Conservation (phyloP, 495 filamentous ascomycete genomes). For the Aspergillus affinis region DNA sequence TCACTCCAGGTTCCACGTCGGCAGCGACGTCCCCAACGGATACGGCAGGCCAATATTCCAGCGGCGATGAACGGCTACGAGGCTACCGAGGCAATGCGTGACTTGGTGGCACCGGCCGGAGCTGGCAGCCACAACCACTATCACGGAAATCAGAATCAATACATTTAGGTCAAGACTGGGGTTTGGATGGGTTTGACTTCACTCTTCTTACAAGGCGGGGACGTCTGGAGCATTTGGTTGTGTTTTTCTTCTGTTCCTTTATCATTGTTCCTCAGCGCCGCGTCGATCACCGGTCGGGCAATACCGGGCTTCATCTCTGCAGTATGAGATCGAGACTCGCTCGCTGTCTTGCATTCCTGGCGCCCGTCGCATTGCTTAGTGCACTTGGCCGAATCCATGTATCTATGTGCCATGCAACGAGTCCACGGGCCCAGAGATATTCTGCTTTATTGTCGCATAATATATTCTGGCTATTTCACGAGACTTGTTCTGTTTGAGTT, state of each 20-base stretch:
- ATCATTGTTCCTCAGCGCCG: background rate
- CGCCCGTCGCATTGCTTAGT: constrained; percentile 12
- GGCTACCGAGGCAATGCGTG: constrained; percentile 19
- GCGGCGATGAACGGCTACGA: constrained; percentile 25
- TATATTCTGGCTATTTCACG: constrained; percentile 16
- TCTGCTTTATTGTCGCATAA: constrained; percentile 14
- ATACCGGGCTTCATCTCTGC: background rate
- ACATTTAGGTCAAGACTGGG: constrained; percentile 18
- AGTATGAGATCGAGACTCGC: background rate
- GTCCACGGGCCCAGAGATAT: constrained; percentile 12
- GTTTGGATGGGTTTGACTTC: constrained; percentile 17
- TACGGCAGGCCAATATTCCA: constrained; percentile 22
- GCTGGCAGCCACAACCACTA: constrained; percentile 4
- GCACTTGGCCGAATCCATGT: constrained; percentile 3
- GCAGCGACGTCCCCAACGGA: constrained; percentile 25
- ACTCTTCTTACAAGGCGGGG: constrained; percentile 17
- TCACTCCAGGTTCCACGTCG: constrained; percentile 21
- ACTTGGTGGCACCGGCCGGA: constrained; percentile 12
- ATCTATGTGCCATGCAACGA: constrained; percentile 11
- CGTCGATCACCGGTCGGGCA: background rate
- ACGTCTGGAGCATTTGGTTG: constrained; percentile 23
- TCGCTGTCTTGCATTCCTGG: constrained; percentile 1
- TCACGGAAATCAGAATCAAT: constrained; percentile 7
- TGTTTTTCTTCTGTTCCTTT: constrained; percentile 11
- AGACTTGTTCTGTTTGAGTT: background rate